Base-by-base conservation (phyloP, 2,329 filamentous ascomycete species). In the Penicillium sp. region DNA sequence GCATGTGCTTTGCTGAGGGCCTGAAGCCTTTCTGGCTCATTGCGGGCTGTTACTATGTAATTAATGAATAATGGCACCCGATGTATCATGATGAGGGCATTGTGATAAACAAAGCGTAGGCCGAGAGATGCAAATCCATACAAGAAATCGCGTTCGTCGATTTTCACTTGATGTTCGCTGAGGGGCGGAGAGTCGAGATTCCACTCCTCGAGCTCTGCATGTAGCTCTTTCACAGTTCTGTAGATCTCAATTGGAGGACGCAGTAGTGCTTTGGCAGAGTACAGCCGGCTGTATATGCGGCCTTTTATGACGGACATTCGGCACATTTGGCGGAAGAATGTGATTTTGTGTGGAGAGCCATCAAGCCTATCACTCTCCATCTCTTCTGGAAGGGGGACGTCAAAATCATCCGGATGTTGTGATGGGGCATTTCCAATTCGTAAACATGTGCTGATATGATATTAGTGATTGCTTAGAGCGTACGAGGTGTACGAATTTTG, bases 1-100 rank as follows among this genome's bases (percentile, higher is more conserved):
- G 97, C 88, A 60, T 92, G 81, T 1, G 59, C 53, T 46, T 91
- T 91, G 67, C 96, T 95, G 45, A 97, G 77, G 1, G 91, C 89
- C 59, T 86, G 83, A 0, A 58, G 43, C 38, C 62, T 63, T 22
- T 56, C 60, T 18, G 60, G 45, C 18, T 55, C 55, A 16, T 57
- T 45, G 92, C 80, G 4, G 89, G 90, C 70, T 90, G 88, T 54
- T 94, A 92, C 39, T 88, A 96, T 66, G 94, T 90, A 49, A 24
- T 92, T 92, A 68, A 96, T 89, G 64, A 96, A 90, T 34, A 97
- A 86, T 41, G 90, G 94, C 89, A 97, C 96, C 45, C 93, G 89
- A 72, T 97, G 93, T 59, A 97, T 96, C 1, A 94, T 97, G 1
- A 92, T 96, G 48, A 97, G 75, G 62, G 92, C 96, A 73, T 97